Percentiles rank a stretch among this genome's conserved stretches.
phyloP scores from a whole-genome alignment of 495 filamentous ascomycete genomes.

The Penicillium malachiteum region DNA sequence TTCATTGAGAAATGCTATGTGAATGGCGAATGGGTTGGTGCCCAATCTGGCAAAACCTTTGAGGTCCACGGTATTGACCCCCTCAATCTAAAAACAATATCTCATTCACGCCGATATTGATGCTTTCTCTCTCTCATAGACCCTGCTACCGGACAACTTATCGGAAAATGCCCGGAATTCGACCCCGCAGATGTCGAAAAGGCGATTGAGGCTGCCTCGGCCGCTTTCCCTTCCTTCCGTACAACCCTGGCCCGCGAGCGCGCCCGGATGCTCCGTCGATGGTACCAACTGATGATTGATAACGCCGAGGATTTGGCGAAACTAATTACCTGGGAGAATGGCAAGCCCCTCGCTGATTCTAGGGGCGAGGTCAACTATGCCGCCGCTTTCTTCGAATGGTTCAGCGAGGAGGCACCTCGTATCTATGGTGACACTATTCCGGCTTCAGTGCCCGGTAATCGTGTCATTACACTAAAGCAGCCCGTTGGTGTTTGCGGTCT shows the following conservation, averaged over 20 bases:
- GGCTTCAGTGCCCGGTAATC: conserved; percentile 63
- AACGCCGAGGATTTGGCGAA: conserved; percentile 86
- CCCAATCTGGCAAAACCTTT: conserved; percentile 76
- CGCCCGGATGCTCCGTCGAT: conserved; percentile 77
- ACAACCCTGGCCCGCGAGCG: conserved; percentile 75
- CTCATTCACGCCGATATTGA: background rate
- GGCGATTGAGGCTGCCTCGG: conserved; percentile 74
- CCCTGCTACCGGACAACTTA: conserved; percentile 73
- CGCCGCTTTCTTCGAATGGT: conserved; percentile 76
- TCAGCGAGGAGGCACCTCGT: conserved; percentile 71
- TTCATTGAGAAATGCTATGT: conserved; percentile 82
- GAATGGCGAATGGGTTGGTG: conserved; percentile 79
- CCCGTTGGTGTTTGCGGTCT: conserved; percentile 92
- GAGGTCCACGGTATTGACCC: conserved; percentile 61
- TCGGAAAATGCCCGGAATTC: conserved; percentile 85
- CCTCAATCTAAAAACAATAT: background rate
- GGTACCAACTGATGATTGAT: conserved; percentile 87
- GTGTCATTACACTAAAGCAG: conserved; percentile 77
- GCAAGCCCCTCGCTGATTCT: conserved; percentile 70
- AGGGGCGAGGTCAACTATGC: conserved; percentile 72
- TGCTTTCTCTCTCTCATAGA: conserved; percentile 47
- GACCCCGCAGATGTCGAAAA: conserved; percentile 67
- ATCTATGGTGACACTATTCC: conserved; percentile 75
- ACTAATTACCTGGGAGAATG: conserved; percentile 84
- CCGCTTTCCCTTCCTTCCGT: conserved; percentile 74